These are phyloP conservation scores for Ashbya aceris DNA, from an alignment of 1,139 yeast genomes.

Conservation along the genomic window DNA sequence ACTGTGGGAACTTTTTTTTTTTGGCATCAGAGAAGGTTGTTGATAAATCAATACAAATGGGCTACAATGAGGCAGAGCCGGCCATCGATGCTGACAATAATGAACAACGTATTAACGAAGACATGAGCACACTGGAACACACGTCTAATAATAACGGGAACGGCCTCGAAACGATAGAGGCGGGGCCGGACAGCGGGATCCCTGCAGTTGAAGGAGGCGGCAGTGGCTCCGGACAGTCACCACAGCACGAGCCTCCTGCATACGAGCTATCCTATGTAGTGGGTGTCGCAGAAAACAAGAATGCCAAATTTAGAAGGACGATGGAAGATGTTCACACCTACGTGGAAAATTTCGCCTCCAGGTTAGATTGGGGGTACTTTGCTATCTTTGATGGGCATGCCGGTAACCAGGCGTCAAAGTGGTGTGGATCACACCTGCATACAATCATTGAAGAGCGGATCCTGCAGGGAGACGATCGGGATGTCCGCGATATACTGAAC, in stretches of 20 bases:
- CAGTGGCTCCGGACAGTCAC: too few species aligned
- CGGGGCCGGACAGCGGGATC: too few species aligned
- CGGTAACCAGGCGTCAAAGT: constrained; percentile 85
- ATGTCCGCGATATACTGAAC: constrained; percentile 49
- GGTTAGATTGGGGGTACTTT: constrained; percentile 90
- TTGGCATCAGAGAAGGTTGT: too few species aligned
- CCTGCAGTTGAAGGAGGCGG: too few species aligned
- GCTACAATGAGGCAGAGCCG: background rate
- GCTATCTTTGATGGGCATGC: constrained; percentile 98
- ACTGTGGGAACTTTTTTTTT: too few species aligned
- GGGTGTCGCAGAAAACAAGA: constrained; percentile 86
- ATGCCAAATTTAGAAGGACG: constrained; percentile 67
- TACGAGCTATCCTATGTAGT: constrained; percentile 57
- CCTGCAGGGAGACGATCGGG: constrained; percentile 32
- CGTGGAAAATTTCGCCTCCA: constrained; percentile 83
- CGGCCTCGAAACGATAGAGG: too few species aligned
- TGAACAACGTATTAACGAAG: background rate
- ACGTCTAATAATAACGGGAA: too few species aligned
- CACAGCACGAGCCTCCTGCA: constrained; percentile 7
- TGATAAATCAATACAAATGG: constrained; percentile 1
- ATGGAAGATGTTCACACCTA: constrained; percentile 98
- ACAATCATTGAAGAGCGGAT: constrained; percentile 30
- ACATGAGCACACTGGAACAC: too few species aligned
- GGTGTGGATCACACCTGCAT: constrained; percentile 90
- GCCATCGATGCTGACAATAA: background rate